Evolutionary conservation across 768 basidiomycete species (phyloP).

Genomic region (Tylopilus sp.): DNA sequence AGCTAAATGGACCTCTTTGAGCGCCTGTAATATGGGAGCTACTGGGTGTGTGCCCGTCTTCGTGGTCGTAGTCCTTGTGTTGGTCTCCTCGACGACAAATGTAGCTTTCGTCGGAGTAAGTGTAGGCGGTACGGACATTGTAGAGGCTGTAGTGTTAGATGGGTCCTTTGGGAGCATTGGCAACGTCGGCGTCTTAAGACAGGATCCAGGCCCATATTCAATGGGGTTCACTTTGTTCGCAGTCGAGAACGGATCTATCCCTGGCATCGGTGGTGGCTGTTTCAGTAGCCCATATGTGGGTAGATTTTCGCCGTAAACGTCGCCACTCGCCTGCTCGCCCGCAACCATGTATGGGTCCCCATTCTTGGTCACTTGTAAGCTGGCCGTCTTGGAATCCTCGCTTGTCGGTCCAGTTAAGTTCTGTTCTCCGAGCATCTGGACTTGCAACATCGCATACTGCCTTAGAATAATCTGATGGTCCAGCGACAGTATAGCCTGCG

Average conservation of each 20-base stretch:
- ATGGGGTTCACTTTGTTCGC: background rate
- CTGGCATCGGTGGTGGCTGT: background rate
- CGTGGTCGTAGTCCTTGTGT: background rate
- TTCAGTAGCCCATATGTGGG: background rate
- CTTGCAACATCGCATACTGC: constrained; percentile 8
- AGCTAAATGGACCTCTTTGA: constrained; percentile 18
- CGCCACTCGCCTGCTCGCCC: background rate
- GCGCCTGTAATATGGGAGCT: background rate
- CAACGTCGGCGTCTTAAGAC: background rate
- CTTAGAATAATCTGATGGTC: constrained; percentile 17
- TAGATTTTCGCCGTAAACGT: background rate
- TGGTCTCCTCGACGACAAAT: constrained; percentile 6
- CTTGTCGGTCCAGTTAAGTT: background rate
- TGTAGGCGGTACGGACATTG: background rate
- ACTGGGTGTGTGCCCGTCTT: background rate
- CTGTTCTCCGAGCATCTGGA: constrained; percentile 1
- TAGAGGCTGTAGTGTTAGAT: background rate
- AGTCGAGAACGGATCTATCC: background rate
- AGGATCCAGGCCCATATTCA: background rate
- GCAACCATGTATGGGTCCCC: background rate
- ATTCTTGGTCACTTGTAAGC: background rate
- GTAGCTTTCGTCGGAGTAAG: constrained; percentile 12
- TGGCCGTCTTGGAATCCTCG: constrained; percentile 1
- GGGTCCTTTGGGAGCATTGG: background rate
- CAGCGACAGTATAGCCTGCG: constrained; percentile 13